A percentile compares a stretch with the other conserved stretches of the same genome.
phyloP scores from a whole-genome alignment of 345 rosid species.

The Eucalyptus regnans region DNA sequence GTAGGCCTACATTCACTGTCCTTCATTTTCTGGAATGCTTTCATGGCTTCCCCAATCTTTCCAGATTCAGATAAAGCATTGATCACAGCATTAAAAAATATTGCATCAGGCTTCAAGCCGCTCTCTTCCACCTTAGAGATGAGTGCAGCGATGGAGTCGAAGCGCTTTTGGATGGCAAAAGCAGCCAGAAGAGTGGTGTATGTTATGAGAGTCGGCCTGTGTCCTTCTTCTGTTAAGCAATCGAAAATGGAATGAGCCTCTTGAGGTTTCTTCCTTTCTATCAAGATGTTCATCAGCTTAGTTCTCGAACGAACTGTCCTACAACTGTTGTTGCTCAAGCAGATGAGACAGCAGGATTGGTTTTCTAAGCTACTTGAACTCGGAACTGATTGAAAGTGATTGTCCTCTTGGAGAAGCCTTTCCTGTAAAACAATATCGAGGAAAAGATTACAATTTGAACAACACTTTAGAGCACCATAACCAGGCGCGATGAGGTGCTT shows the following conservation, averaged over 20 bases:
- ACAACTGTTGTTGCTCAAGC: conserved; percentile 51
- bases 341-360: conserved; percentile 39
- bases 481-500: background rate
- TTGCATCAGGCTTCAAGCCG: conserved; percentile 72
- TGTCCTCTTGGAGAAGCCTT: conserved; percentile 13
- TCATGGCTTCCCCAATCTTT: conserved; percentile 67
- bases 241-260: conserved; percentile 64
- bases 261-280: conserved; percentile 63
- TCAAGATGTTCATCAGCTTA: conserved; percentile 65
- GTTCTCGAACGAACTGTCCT: conserved; percentile 76
- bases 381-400: conserved; percentile 16
- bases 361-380: background rate
- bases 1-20: conserved; percentile 69
- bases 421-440: conserved; percentile 17
- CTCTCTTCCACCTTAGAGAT: conserved; percentile 57
- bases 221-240: conserved; percentile 63
- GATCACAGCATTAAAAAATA: conserved; percentile 86
- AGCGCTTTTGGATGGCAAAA: conserved; percentile 53
- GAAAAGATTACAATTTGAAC: background rate
- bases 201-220: conserved; percentile 72
- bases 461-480: background rate
- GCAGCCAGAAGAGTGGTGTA: conserved; percentile 74
- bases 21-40: conserved; percentile 73
- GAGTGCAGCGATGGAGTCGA: conserved; percentile 46
- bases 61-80: conserved; percentile 87